A percentile compares a stretch with the other conserved stretches of the same genome.
Conservation (phyloP, 495 filamentous ascomycete genomes). For the Penicillium bovifimosum region DNA sequence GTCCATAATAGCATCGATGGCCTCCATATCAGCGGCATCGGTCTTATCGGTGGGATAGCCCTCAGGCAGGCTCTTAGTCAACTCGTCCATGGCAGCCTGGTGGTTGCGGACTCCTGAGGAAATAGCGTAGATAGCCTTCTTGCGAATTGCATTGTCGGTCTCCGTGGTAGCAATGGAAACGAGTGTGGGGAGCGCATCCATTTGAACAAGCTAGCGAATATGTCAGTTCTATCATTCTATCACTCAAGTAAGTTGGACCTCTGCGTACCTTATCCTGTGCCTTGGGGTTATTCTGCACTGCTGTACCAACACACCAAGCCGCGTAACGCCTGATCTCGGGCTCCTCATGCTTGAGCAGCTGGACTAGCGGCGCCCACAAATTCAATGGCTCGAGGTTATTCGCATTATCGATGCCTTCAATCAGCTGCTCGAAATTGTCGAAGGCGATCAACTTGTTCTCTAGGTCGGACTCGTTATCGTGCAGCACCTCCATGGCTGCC, state of each 20-base stretch:
- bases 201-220: constrained; percentile 49
- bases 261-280: constrained; percentile 63
- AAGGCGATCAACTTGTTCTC: constrained; percentile 82
- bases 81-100: constrained; percentile 63
- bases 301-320: constrained; percentile 88
- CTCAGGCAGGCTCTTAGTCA: constrained; percentile 57
- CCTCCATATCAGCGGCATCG: constrained; percentile 80
- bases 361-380: constrained; percentile 75
- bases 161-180: constrained; percentile 59
- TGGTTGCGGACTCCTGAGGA: constrained; percentile 81
- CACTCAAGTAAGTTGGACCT: not conserved
- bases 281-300: constrained; percentile 90
- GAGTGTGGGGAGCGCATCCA: constrained; percentile 65
- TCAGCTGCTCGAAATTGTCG: constrained; percentile 91
- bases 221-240: constrained; percentile 14
- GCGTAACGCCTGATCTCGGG: constrained; percentile 70
- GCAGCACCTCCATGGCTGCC: constrained; percentile 68
- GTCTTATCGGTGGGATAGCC: constrained; percentile 55
- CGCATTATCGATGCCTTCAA: constrained; percentile 91
- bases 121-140: constrained; percentile 83
- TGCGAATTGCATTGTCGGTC: constrained; percentile 58
- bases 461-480: constrained; percentile 55
- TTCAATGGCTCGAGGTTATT: constrained; percentile 77
- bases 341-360: constrained; percentile 61
- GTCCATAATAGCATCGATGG: constrained; percentile 66